A percentile compares a stretch with the other conserved stretches of the same genome.
Evolutionary conservation across 768 basidiomycete genomes (phyloP).

Genomic region (Phanerochaete carnosa): DNA sequence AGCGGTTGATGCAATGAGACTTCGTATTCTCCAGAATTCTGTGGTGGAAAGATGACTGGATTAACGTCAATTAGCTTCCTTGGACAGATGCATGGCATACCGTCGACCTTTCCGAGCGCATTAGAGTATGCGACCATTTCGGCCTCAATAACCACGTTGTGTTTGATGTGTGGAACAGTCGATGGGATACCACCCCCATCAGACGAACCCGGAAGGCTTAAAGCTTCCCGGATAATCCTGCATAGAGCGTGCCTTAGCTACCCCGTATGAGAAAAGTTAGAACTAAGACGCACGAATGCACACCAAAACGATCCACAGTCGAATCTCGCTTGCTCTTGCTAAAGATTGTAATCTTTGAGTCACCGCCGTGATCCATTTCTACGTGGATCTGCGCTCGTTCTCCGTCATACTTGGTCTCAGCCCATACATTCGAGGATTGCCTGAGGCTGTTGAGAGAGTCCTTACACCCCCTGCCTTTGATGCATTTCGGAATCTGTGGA

Average conservation of each 20-base stretch:
- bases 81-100: conserved; percentile 33
- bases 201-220: conserved; percentile 38
- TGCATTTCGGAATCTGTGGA: conserved; percentile 74
- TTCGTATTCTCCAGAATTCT: conserved; percentile 79
- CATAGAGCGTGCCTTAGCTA: not conserved
- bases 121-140: conserved; percentile 89
- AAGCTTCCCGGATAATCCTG: conserved; percentile 58
- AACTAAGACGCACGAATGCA: conserved; percentile 42
- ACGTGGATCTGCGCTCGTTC: conserved; percentile 94
- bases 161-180: conserved; percentile 8
- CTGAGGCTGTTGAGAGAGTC: conserved; percentile 50
- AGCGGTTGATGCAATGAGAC: conserved; percentile 56
- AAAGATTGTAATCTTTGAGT: conserved; percentile 65
- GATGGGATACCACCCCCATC: not conserved
- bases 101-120: conserved; percentile 55
- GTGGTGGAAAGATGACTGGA: not conserved
- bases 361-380: conserved; percentile 36
- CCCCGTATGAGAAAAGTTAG: not conserved
- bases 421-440: conserved; percentile 55
- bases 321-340: conserved; percentile 88
- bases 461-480: conserved; percentile 62
- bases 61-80: not conserved
- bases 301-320: conserved; percentile 67
- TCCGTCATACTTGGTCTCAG: conserved; percentile 93
- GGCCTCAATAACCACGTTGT: conserved; percentile 60